Evolutionary conservation across 306 rosid species (phyloP).

Genomic region (Medicago lupulina): DNA sequence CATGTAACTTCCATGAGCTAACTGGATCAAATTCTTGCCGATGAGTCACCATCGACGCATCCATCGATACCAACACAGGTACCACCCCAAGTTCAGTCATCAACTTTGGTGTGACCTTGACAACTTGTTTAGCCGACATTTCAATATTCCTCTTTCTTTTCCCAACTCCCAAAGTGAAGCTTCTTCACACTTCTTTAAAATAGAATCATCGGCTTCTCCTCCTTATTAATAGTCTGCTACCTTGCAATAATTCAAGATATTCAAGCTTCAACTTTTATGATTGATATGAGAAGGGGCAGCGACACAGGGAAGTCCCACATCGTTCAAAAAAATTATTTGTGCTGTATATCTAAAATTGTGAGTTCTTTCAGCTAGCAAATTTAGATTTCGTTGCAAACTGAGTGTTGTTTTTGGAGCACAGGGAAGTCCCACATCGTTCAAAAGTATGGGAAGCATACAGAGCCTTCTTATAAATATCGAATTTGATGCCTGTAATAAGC

Average conservation of each 20-base stretch:
- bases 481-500: not conserved
- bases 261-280: too few relatives aligned
- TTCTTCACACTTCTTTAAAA: conserved; percentile 70
- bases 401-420: not conserved
- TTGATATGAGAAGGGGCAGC: too few relatives aligned
- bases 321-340: too few relatives aligned
- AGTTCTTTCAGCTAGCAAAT: too few relatives aligned
- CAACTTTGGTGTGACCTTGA: conserved; percentile 53
- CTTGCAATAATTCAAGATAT: too few relatives aligned
- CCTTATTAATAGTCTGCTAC: too few relatives aligned
- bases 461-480: not conserved
- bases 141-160: conserved; percentile 70
- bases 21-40: conserved; percentile 52
- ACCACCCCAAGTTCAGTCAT: conserved; percentile 67
- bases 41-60: conserved; percentile 39
- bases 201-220: conserved; percentile 20
- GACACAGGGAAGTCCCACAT: too few relatives aligned
- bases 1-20: conserved; percentile 65
- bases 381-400: not conserved
- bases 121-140: conserved; percentile 55
- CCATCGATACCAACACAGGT: conserved; percentile 72
- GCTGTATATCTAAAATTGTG: too few relatives aligned
- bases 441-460: not conserved
- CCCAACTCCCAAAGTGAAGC: conserved; percentile 79
- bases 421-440: not conserved